A percentile compares a stretch with the other conserved stretches of the same genome.
Evolutionary conservation across 2,329 filamentous ascomycete species (phyloP).

Genomic region (Sporothrix variecibatus): DNA sequence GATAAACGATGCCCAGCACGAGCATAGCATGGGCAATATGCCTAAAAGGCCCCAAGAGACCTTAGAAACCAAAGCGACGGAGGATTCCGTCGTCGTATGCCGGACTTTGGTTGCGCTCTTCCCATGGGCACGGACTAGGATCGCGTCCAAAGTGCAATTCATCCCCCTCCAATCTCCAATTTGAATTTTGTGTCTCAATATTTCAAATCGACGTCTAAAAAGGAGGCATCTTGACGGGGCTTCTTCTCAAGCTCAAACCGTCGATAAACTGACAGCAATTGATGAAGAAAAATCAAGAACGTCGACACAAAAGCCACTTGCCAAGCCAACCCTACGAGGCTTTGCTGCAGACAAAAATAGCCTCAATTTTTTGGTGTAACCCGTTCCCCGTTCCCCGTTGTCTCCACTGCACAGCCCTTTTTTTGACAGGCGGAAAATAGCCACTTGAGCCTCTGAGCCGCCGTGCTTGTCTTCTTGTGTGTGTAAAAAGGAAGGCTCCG

Average conservation of each 20-base stretch:
- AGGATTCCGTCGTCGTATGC: background rate
- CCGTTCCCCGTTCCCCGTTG: too few species aligned
- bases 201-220: background rate
- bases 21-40: too few species aligned
- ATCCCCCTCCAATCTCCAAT: slow-evolving; percentile 9
- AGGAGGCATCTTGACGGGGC: background rate
- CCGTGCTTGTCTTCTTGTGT: background rate
- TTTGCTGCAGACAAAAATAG: background rate
- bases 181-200: background rate
- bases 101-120: background rate
- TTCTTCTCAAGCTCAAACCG: too few species aligned
- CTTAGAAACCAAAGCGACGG: background rate
- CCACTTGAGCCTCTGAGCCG: background rate
- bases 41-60: background rate
- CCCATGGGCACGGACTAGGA: background rate
- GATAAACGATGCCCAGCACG: too few species aligned
- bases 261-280: too few species aligned
- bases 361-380: background rate
- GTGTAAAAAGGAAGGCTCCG: background rate
- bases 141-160: background rate
- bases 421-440: background rate
- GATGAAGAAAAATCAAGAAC: background rate
- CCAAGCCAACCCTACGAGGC: background rate
- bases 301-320: too few species aligned
- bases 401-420: slow-evolving; percentile 2